Evolutionary conservation across 2,329 filamentous ascomycete genomes (phyloP).

Genomic region (Alternaria sp.): DNA sequence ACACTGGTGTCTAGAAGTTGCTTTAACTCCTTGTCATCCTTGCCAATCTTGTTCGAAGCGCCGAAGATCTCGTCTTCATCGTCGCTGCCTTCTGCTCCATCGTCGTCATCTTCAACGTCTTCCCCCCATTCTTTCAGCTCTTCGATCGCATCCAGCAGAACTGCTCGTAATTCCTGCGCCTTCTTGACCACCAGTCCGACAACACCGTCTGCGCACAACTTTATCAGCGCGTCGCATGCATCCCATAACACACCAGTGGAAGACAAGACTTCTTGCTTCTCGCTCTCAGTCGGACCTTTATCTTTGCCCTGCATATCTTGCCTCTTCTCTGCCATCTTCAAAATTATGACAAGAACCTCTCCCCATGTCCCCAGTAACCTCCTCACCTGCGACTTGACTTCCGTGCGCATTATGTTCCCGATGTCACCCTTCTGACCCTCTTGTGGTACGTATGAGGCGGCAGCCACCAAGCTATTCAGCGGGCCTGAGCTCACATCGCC

Average conservation of each 20-base stretch:
- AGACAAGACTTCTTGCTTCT: constrained; percentile 60
- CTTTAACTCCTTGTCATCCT: constrained; percentile 70
- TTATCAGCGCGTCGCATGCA: constrained; percentile 76
- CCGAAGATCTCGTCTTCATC: constrained; percentile 74
- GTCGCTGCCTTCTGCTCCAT: constrained; percentile 51
- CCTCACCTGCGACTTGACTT: constrained; percentile 68
- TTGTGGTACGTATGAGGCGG: constrained; percentile 44
- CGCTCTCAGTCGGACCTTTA: constrained; percentile 30
- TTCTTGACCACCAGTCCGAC: constrained; percentile 74
- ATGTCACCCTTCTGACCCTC: constrained; percentile 29
- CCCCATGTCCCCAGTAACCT: constrained; percentile 70
- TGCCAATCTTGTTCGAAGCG: constrained; percentile 64
- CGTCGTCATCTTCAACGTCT: constrained; percentile 70
- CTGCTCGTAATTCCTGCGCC: constrained; percentile 76
- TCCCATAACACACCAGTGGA: constrained; percentile 84
- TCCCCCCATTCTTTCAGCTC: constrained; percentile 91
- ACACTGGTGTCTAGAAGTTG: constrained; percentile 70
- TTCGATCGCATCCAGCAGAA: constrained; percentile 81
- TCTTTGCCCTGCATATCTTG: constrained; percentile 34
- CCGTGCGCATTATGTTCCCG: constrained; percentile 63
- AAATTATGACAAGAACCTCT: constrained; percentile 67
- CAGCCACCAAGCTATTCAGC: constrained; percentile 76
- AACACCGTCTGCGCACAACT: constrained; percentile 71
- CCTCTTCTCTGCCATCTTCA: constrained; percentile 64
- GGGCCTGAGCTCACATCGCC: constrained; percentile 75